These are phyloP conservation scores for Linum usitatissimum DNA, from an alignment of 345 rosid species.

Conservation along the genomic window DNA sequence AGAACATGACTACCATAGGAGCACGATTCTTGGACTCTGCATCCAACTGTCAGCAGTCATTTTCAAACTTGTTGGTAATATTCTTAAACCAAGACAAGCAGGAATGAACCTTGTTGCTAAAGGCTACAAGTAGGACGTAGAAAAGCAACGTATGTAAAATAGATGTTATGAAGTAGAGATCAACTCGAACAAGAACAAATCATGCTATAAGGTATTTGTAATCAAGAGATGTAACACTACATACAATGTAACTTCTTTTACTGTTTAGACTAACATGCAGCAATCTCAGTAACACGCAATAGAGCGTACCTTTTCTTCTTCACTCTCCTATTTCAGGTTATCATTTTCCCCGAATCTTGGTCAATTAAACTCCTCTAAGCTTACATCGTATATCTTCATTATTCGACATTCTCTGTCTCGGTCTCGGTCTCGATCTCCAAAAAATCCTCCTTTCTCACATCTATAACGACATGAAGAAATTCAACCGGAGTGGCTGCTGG, in stretches of 20 bases:
- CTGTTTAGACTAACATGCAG: not conserved
- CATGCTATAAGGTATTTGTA: not conserved
- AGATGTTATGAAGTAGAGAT: not conserved
- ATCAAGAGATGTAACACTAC: not conserved
- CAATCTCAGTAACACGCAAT: not conserved
- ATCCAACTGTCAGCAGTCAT: too few relatives aligned
- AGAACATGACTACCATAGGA: too few relatives aligned
- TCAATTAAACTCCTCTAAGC: not conserved
- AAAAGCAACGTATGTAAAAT: not conserved
- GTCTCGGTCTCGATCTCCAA: not conserved
- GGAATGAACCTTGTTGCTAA: too few relatives aligned
- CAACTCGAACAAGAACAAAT: not conserved
- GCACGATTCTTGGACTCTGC: too few relatives aligned
- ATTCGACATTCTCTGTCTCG: not conserved
- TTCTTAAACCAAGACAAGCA: too few relatives aligned
- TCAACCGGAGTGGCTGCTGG: constrained; percentile 1
- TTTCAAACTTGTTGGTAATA: too few relatives aligned
- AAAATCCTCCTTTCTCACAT: not conserved
- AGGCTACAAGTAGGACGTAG: not conserved
- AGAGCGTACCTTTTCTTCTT: not conserved
- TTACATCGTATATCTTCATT: not conserved
- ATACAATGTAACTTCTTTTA: not conserved
- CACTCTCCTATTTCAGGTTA: not conserved
- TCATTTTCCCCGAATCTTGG: not conserved
- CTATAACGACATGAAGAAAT: not conserved